phyloP scores from a whole-genome alignment of 768 basidiomycete species.

The Boletus subcaerulescens region DNA sequence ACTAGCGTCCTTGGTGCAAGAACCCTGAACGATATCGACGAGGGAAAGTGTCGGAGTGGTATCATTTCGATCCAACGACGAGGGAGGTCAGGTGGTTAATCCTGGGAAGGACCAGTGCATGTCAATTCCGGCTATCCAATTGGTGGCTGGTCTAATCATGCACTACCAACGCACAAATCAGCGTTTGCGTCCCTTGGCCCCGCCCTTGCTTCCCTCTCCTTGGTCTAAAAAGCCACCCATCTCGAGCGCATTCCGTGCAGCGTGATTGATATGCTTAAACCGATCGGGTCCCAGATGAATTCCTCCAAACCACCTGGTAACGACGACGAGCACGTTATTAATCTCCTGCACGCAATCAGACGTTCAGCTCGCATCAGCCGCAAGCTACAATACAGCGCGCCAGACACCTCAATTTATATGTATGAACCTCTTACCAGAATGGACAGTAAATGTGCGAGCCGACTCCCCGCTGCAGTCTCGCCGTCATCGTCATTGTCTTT shows the following conservation, averaged over 20 bases:
- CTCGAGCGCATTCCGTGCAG: slow-evolving; percentile 88
- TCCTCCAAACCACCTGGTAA: slow-evolving; percentile 93
- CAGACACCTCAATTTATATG: neutral
- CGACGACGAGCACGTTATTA: slow-evolving; percentile 82
- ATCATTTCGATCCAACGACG: slow-evolving; percentile 5
- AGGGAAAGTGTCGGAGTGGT: slow-evolving; percentile 13
- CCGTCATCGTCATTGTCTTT: slow-evolving; percentile 94
- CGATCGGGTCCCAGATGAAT: slow-evolving; percentile 86
- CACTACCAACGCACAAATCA: slow-evolving; percentile 5
- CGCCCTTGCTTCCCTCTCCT: slow-evolving; percentile 28
- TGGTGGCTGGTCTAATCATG: no score
- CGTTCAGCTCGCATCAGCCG: neutral
- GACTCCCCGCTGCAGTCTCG: slow-evolving; percentile 88
- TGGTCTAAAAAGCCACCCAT: slow-evolving; percentile 80
- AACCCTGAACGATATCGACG: slow-evolving; percentile 15
- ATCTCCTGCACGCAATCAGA: slow-evolving; percentile 51
- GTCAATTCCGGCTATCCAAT: neutral
- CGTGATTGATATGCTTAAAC: slow-evolving; percentile 93
- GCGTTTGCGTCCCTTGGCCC: slow-evolving; percentile 28
- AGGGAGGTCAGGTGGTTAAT: neutral
- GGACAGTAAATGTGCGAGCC: slow-evolving; percentile 87
- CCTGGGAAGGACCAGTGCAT: no score
- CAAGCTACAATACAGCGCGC: neutral
- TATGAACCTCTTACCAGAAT: slow-evolving; percentile 57
- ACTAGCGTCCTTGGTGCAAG: slow-evolving; percentile 17